Conservation (phyloP, 345 rosid genomes). For the Hevea brasiliensis region DNA sequence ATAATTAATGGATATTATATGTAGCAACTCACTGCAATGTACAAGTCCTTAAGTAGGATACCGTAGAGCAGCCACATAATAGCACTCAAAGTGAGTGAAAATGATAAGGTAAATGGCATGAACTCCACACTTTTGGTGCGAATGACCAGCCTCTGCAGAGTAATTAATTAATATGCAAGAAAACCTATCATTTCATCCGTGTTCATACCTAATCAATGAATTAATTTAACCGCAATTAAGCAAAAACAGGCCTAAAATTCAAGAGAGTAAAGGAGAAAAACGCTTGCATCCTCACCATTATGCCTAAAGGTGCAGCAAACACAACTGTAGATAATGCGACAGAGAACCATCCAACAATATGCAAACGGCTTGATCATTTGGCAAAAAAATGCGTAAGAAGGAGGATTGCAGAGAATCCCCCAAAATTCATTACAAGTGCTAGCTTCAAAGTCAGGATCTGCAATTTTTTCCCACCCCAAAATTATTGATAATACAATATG, state of each 20-base stretch:
- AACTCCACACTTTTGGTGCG: slow-evolving; percentile 46
- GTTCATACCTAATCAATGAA: background rate
- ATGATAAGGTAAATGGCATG: slow-evolving; percentile 41
- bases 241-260: background rate
- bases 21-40: slow-evolving; percentile 32
- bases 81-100: slow-evolving; percentile 35
- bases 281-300: slow-evolving; percentile 28
- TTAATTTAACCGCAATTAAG: too few relatives aligned
- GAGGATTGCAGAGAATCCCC: slow-evolving; percentile 29
- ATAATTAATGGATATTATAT: background rate
- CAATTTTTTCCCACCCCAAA: background rate
- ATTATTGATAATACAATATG: too few relatives aligned
- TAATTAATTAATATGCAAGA: background rate
- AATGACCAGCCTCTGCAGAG: slow-evolving; percentile 33
- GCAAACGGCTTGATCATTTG: slow-evolving; percentile 25
- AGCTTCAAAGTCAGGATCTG: slow-evolving; percentile 41
- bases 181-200: background rate
- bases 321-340: slow-evolving; percentile 30
- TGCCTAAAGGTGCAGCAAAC: slow-evolving; percentile 47
- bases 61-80: slow-evolving; percentile 39
- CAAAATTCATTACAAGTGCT: slow-evolving; percentile 25
- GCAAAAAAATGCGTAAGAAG: slow-evolving; percentile 31
- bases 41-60: slow-evolving; percentile 29
- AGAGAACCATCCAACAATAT: slow-evolving; percentile 45
- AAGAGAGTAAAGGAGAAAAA: background rate